These are phyloP conservation scores for Penicillium arizonense DNA, from an alignment of 495 filamentous ascomycete species.

Conservation along the genomic window DNA sequence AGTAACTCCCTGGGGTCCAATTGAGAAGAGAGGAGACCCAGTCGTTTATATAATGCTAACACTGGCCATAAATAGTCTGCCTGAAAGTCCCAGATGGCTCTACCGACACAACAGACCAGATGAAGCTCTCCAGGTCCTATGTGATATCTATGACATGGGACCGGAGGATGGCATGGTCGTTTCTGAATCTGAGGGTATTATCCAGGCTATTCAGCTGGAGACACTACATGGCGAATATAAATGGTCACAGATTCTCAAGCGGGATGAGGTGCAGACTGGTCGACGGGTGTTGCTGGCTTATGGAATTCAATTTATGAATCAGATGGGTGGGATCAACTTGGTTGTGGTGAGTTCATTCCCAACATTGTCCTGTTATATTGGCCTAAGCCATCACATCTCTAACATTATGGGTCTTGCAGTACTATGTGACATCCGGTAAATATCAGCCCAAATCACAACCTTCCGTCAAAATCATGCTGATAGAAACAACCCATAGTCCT, in stretches of 20 bases:
- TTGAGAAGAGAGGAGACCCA: conserved; percentile 1
- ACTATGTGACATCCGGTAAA: conserved; percentile 47
- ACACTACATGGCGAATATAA: conserved; percentile 40
- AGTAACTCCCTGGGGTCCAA: neutral
- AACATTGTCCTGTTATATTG: neutral
- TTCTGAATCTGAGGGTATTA: conserved; percentile 44
- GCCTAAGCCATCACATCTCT: neutral
- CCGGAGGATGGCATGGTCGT: conserved; percentile 41
- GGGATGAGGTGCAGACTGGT: conserved; percentile 51
- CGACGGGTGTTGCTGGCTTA: conserved; percentile 50
- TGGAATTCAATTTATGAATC: conserved; percentile 40
- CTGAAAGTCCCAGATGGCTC: conserved; percentile 46
- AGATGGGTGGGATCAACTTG: conserved; percentile 49
- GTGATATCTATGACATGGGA: conserved; percentile 43
- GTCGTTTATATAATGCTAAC: neutral
- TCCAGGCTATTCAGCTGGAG: conserved; percentile 44
- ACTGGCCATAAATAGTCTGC: conserved; percentile 22
- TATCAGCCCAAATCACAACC: neutral
- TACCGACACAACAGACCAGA: conserved; percentile 38
- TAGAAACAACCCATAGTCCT: conserved; percentile 29
- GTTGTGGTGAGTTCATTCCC: conserved; percentile 32
- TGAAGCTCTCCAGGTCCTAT: conserved; percentile 49
- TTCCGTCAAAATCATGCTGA: neutral
- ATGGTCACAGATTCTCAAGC: conserved; percentile 47
- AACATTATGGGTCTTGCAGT: conserved; percentile 7